Evolutionary conservation across 1,284 basidiomycete genomes (phyloP).

Genomic region (Moesziomyces globuligerus): DNA sequence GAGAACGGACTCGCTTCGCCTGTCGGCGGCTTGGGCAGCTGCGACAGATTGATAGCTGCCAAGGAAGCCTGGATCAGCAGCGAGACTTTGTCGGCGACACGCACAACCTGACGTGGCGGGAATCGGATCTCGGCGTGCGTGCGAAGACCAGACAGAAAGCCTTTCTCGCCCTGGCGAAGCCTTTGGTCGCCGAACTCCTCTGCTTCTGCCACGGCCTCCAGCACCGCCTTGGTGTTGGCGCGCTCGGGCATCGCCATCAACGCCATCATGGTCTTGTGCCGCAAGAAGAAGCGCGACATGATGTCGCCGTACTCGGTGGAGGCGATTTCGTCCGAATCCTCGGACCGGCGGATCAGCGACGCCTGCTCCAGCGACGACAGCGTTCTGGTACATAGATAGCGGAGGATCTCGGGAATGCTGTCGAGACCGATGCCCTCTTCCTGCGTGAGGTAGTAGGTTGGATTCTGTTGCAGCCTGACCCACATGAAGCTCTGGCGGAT

Average conservation of each 20-base stretch:
- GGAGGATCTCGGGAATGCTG: slow-evolving; percentile 38
- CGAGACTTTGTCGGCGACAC: slow-evolving; percentile 53
- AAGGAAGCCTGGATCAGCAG: slow-evolving; percentile 54
- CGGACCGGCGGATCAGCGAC: slow-evolving; percentile 21
- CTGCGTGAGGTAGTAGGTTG: slow-evolving; percentile 38
- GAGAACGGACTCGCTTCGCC: slow-evolving; percentile 28
- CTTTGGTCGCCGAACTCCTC: slow-evolving; percentile 64
- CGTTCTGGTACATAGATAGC: slow-evolving; percentile 30
- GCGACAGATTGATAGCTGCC: slow-evolving; percentile 43
- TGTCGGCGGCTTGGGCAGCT: slow-evolving; percentile 25
- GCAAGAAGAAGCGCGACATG: slow-evolving; percentile 54
- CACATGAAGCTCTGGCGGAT: slow-evolving; percentile 48
- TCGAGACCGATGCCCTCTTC: slow-evolving; percentile 39
- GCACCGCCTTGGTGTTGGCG: slow-evolving; percentile 22
- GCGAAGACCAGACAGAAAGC: slow-evolving; percentile 23
- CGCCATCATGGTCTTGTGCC: slow-evolving; percentile 49
- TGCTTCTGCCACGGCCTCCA: slow-evolving; percentile 53
- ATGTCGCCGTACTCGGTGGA: slow-evolving; percentile 54
- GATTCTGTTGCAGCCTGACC: slow-evolving; percentile 51
- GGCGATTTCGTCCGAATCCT: slow-evolving; percentile 11
- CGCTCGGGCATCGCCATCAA: slow-evolving; percentile 29
- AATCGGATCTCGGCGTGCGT: slow-evolving; percentile 55
- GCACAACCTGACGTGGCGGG: slow-evolving; percentile 44
- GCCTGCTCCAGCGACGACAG: slow-evolving; percentile 26
- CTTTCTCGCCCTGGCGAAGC: slow-evolving; percentile 67